Evolutionary conservation across 352 stramenopile species (phyloP), one percentile per base, ranked within the genome.

Genomic region (Plasmopara muralis): DNA sequence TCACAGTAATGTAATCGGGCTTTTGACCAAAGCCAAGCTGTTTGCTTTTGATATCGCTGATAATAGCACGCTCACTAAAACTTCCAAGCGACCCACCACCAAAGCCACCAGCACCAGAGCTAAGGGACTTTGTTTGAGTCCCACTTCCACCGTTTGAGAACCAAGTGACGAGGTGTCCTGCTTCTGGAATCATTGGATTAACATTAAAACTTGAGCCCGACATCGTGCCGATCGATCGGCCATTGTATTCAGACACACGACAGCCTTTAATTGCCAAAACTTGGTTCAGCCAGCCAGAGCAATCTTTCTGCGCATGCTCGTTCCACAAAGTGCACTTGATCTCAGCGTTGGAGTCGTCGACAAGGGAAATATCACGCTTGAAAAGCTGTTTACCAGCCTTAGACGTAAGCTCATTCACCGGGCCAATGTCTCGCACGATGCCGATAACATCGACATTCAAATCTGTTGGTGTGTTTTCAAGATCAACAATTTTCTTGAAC

Each of bases 281-380:
- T 48, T 97, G 93, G 54, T 95, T 90, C 31, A 85, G 68, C 59
- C 74, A 89, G 64, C 77, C 93, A 45, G 77, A 86, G 63, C 82
- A 89, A 55, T 93, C 79, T 44, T 90, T 67, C 35, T 89, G 68
- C 13, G 81, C 86, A 45, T 70, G 74, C 57, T 98, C 86, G 38
- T 97, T 97, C 96, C 96, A 99, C 59, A 99, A 71, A 12, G 97
- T 99, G 50, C 97, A 77, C 62, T 86, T 96, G 55, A 99, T 95
- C 64, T 98, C 94, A 37, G 89, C 87, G 37, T 89, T 88, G 28
- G 89, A 97, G 73, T 98, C 93, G 66, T 99, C 97, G 16, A 98
- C 83, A 15, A 99, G 57, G 20, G 79, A 91, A 33, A 99, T 78
- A 50, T 99, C 97, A 34, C 93, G 92, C 82, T 99, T 99, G 44